Base-by-base conservation (phyloP, 345 rosid species). In the Triadica sebifera region DNA sequence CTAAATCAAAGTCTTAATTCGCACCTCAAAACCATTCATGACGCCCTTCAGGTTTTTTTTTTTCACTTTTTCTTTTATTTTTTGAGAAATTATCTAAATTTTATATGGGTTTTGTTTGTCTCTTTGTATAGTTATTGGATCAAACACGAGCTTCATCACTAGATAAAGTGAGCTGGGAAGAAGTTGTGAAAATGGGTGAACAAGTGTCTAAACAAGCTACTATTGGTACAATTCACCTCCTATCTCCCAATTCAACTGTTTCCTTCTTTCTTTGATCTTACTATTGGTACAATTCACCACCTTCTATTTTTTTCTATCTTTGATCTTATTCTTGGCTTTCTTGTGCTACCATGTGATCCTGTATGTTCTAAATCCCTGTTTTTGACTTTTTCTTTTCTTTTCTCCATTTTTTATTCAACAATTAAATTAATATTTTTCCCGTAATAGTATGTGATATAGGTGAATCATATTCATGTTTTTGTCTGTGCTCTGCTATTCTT, bases 151-250 rank as follows among this genome's bases (percentile, higher is more conserved):
- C 87, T 65, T 69, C 89, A 9, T 84, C 85, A 50, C 70, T 80
- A 43, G 86, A 87, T 58, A 86, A 85, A 85, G 82, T 83, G 62
- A 82, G 74, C 74, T 92, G 98, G 97, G 84, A 72, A 34, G 93
- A 90, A 69, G 94, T 88, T 77, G 70, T 86, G 50, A 89, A 88
- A 81, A 83, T 90, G 96, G 93, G 89, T 47, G 97, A 89, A 19
- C 89, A 87, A 52, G 89, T 90, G 69, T 89, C 90, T 77, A 92
- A 87, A 82, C 92, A 92, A 87, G 97, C 97, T 75, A 92, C 98
- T 58, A 81, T 86, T 69, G 93, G 98, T 92, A 76, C 55, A 56
- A 12, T 68, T 46, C 67, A 43, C 15, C 12, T 61, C 65, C n/a
- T 61, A 0, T 5, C 74, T 43, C 17, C 73, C 15, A 22, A 52